phyloP scores from a whole-genome alignment of 1,139 yeast species.

The Insectozyma bohioensis region DNA sequence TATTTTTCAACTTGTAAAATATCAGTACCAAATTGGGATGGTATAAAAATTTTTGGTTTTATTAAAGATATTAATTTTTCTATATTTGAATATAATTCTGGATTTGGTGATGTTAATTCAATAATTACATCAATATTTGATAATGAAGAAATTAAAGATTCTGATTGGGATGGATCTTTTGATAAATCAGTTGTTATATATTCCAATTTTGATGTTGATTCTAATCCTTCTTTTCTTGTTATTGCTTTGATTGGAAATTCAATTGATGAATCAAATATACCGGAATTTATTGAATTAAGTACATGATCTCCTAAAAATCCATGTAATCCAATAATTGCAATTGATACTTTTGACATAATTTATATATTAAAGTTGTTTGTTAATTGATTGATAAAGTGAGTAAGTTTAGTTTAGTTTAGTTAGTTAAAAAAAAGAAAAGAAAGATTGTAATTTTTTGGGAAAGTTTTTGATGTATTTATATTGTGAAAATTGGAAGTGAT shows the following conservation, averaged over 20 bases:
- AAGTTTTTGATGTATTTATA: too few relatives aligned
- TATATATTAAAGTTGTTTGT: too few relatives aligned
- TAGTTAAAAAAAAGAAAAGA: too few relatives aligned
- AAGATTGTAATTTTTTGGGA: too few relatives aligned
- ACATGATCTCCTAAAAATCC: conserved; percentile 54
- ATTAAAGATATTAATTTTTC: conserved; percentile 37
- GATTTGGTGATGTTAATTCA: conserved; percentile 37
- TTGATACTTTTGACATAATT: conserved; percentile 21
- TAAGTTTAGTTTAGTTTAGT: too few relatives aligned
- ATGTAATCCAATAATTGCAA: conserved; percentile 55
- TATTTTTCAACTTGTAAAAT: conserved; percentile 18
- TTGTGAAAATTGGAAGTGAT: too few relatives aligned
- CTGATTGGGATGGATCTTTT: conserved; percentile 22
- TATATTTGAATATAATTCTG: conserved; percentile 22
- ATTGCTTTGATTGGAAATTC: conserved; percentile 52
- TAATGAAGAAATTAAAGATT: conserved; percentile 19
- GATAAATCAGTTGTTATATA: conserved; percentile 34
- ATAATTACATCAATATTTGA: conserved; percentile 47
- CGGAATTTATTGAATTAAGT: conserved; percentile 43
- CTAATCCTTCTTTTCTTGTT: conserved; percentile 42
- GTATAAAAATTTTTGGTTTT: conserved; percentile 55
- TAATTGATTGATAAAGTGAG: too few relatives aligned
- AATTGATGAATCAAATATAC: conserved; percentile 43
- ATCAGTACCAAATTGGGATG: conserved; percentile 63
- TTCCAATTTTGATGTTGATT: conserved; percentile 38